These are phyloP conservation scores for Hyaloscypha hepaticicola DNA, from an alignment of 495 filamentous ascomycete genomes.

Conservation along the genomic window DNA sequence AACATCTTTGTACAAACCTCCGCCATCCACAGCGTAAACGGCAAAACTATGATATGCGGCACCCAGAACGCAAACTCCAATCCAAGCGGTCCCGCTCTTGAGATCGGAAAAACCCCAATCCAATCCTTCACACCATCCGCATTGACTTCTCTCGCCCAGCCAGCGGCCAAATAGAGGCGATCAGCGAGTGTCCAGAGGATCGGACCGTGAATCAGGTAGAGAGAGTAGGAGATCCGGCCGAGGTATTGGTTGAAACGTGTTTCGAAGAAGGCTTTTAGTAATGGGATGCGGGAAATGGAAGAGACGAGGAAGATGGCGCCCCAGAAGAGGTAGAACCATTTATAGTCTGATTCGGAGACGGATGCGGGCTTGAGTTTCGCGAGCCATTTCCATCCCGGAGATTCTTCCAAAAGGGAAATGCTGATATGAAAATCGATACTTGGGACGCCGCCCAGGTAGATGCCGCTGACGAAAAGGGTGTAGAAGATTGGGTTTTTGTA, in stretches of 20 bases:
- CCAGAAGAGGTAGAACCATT: constrained; percentile 54
- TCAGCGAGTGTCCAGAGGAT: constrained; percentile 51
- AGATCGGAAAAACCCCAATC: constrained; percentile 4
- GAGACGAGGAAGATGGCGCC: constrained; percentile 55
- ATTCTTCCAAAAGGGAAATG: constrained; percentile 32
- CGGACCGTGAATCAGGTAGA: constrained; percentile 56
- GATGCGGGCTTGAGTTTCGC: constrained; percentile 49
- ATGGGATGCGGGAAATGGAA: constrained; percentile 50
- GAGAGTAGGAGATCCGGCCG: constrained; percentile 54
- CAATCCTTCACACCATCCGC: constrained; percentile 32
- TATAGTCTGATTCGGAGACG: constrained; percentile 43
- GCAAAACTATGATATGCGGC: constrained; percentile 52
- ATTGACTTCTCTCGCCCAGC: constrained; percentile 39
- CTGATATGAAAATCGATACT: constrained; percentile 35
- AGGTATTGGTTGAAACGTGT: constrained; percentile 58
- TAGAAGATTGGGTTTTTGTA: constrained; percentile 45
- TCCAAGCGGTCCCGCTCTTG: constrained; percentile 45
- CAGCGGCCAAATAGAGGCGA: constrained; percentile 50
- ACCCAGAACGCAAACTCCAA: constrained; percentile 51
- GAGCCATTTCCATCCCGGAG: constrained; percentile 45
- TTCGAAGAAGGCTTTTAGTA: constrained; percentile 53
- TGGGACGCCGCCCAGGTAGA: constrained; percentile 48
- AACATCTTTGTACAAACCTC: constrained; percentile 52
- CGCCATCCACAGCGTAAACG: constrained; percentile 53
- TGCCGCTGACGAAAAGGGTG: constrained; percentile 41